Evolutionary conservation across 2,329 filamentous ascomycete species (phyloP), one percentile per base, ranked within the genome.

Genomic region (Aspergillus sp.): DNA sequence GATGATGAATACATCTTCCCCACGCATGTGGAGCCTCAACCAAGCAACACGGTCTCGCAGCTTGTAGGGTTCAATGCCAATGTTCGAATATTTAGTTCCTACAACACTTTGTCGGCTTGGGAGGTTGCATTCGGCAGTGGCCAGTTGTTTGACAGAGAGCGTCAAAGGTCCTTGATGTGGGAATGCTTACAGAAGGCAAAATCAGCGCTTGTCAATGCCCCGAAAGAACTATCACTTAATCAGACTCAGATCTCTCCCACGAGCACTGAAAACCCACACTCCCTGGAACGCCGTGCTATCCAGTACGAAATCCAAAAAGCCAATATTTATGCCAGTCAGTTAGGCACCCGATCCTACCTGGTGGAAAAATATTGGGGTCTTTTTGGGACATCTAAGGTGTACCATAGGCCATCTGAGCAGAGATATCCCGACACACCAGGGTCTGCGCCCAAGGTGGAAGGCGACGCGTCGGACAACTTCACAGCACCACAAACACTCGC

Each of bases 251-350:
- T 46, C 71, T 68, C 57, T 66, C 59, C 62, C 67, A 26, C 40
- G 5, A 33, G 33, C 19, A 35, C 77, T 1, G 51, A 57, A 32
- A 58, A 59, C 11, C 50, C 54, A 8, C 50, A 53, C 7, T 33
- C 53, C 11, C 54, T 50, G 13, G 54, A 61, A 39, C 58, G 58
- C 27, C 64, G 62, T 8, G 52, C 57, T 5, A 69, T 90, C 5
- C 88, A 93, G 60, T 89, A 84, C 52, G 90, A 95, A 66, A 93
- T 95, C 28, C 89, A 95, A 62, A 95, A 94, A 62, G 87, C 88
- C 6, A 95, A 95, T 62, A 87, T 95, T 33, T 89, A 91, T 59
- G 82, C 84, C 2, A 91, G 85, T 5, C 85, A 90, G 57, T 73
- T 95, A 7, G 83, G 84, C 2, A 94, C 88, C 0, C 78, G 90